These are phyloP conservation scores for Scolecobasidium constrictum DNA, from an alignment of 2,329 filamentous ascomycete species.

Conservation along the genomic window DNA sequence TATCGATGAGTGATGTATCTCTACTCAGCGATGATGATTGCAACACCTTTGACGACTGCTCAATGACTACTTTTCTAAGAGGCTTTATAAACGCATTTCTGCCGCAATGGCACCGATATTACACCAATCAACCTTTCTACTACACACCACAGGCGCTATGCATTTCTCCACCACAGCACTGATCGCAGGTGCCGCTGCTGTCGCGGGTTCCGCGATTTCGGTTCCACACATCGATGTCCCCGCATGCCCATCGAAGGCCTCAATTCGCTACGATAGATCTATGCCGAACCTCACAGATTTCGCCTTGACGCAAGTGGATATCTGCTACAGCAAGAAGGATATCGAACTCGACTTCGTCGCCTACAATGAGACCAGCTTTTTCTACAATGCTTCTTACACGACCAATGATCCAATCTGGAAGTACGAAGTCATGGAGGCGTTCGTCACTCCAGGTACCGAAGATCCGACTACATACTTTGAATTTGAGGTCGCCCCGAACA, in stretches of 20 bases:
- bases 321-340: not conserved
- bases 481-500: not conserved
- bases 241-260: not conserved
- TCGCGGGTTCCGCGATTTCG: not conserved
- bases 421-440: not conserved
- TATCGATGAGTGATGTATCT: no score
- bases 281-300: not conserved
- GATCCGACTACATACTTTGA: not conserved
- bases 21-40: no score
- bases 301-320: not conserved
- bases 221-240: not conserved
- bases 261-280: not conserved
- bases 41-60: no score
- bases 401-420: not conserved
- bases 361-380: conserved; percentile 1
- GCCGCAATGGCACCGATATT: not conserved
- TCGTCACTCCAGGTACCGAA: not conserved
- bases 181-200: no score
- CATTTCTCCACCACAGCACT: not conserved
- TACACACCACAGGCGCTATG: not conserved
- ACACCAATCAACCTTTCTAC: not conserved
- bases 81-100: no score
- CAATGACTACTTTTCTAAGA: no score
- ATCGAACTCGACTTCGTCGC: not conserved
- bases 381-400: not conserved